Conservation (phyloP, 164 flowering plant species). For the Aristolochia fimbriata region DNA sequence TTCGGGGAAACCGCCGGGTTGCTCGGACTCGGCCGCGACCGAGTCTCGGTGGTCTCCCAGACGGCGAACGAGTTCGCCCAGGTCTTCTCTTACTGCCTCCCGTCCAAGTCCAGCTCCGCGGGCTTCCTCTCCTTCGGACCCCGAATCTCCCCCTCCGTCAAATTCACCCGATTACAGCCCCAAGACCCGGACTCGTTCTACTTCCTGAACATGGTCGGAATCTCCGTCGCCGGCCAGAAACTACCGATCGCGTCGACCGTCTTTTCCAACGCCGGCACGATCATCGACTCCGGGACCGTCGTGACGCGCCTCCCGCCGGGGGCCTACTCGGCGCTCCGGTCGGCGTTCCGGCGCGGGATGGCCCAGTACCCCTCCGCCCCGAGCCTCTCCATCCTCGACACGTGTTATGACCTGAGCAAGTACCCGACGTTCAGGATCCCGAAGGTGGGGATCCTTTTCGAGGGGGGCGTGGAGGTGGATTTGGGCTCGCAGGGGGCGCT, state of each 20-base stretch:
- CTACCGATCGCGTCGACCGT: neutral
- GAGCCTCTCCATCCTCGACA: slow-evolving; percentile 1
- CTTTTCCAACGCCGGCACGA: slow-evolving; percentile 9
- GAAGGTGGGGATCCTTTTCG: slow-evolving; percentile 1
- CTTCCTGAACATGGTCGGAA: slow-evolving; percentile 9
- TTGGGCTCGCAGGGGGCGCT: slow-evolving; percentile 21
- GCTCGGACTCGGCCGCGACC: slow-evolving; percentile 40
- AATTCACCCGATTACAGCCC: slow-evolving; percentile 7
- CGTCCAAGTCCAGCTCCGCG: slow-evolving; percentile 5
- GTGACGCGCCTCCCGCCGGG: slow-evolving; percentile 27
- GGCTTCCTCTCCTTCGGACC: slow-evolving; percentile 15
- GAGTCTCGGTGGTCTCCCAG: slow-evolving; percentile 30
- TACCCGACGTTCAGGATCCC: slow-evolving; percentile 1
- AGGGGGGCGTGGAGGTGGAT: slow-evolving; percentile 10
- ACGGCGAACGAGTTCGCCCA: slow-evolving; percentile 24
- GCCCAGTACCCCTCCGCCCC: slow-evolving; percentile 10
- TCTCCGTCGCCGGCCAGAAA: slow-evolving; percentile 4
- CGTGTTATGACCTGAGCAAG: slow-evolving; percentile 7
- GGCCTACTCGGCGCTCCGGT: slow-evolving; percentile 24
- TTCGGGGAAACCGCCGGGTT: slow-evolving; percentile 41
- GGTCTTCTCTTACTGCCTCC: slow-evolving; percentile 18
- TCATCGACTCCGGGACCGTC: slow-evolving; percentile 44
- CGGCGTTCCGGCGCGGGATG: slow-evolving; percentile 19
- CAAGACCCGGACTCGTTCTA: slow-evolving; percentile 8
- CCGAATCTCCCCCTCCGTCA: neutral